Evolutionary conservation across 164 flowering plant species (phyloP).

Genomic region (Vitis amurensis): DNA sequence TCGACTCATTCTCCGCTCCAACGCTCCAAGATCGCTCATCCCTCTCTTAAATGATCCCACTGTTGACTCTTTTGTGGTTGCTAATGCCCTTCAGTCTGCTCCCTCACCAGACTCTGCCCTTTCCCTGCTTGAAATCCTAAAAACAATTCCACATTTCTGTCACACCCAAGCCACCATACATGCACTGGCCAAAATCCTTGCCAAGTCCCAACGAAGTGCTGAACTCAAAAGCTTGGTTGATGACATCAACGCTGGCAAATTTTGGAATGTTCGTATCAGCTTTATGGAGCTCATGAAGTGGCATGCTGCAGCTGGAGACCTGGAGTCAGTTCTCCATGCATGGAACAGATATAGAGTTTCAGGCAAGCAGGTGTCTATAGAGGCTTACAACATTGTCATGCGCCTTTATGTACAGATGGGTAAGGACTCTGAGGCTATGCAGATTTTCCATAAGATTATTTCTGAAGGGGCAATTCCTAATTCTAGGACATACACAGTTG

Average conservation of each 20-base stretch:
- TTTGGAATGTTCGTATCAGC: conserved; percentile 41
- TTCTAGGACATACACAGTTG: conserved; percentile 70
- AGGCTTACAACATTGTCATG: conserved; percentile 78
- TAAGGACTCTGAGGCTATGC: conserved; percentile 54
- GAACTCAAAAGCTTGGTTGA: conserved; percentile 56
- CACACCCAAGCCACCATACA: conserved; percentile 50
- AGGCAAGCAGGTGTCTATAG: conserved; percentile 49
- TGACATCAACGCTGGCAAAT: conserved; percentile 52
- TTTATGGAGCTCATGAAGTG: conserved; percentile 74
- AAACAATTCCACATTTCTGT: conserved; percentile 38
- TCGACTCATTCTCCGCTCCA: conserved; percentile 62
- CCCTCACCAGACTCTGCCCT: conserved; percentile 78
- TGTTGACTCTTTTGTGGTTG: conserved; percentile 73
- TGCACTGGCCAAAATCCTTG: conserved; percentile 68
- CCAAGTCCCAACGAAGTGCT: conserved; percentile 37
- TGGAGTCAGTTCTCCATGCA: conserved; percentile 44
- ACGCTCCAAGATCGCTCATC: conserved; percentile 27
- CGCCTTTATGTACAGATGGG: conserved; percentile 46
- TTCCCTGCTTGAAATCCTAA: conserved; percentile 46
- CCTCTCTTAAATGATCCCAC: conserved; percentile 39
- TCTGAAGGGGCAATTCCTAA: conserved; percentile 76
- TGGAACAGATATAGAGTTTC: conserved; percentile 53
- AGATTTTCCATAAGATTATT: conserved; percentile 49
- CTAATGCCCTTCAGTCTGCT: conserved; percentile 70
- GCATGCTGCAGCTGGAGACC: conserved; percentile 58